phyloP scores from a whole-genome alignment of 2,329 filamentous ascomycete genomes.

The Cytospora piceicola region DNA sequence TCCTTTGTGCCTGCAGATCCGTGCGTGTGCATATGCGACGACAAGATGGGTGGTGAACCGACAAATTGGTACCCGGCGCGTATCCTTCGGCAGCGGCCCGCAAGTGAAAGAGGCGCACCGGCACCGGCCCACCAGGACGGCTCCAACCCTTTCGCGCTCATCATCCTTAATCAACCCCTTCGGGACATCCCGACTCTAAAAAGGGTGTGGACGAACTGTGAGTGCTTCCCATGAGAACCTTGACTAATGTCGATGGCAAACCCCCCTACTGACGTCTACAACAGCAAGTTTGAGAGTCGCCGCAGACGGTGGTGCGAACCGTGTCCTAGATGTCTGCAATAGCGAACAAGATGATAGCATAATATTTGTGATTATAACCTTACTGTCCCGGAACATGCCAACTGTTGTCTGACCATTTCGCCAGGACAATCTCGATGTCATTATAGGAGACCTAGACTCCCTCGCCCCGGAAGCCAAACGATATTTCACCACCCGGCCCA shows the following conservation, averaged over 20 bases:
- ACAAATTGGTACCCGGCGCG: constrained; percentile 35
- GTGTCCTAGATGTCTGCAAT: constrained; percentile 55
- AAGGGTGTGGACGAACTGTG: constrained; percentile 55
- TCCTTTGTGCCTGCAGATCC: constrained; percentile 10
- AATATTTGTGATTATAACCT: constrained; percentile 42
- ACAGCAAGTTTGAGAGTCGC: constrained; percentile 72
- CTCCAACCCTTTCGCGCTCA: constrained; percentile 44
- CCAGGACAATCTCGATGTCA: constrained; percentile 66
- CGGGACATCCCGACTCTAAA: constrained; percentile 51
- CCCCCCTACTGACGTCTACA: constrained; percentile 16
- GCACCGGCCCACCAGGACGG: not conserved
- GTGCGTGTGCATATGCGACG: constrained; percentile 14
- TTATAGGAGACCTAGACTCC: constrained; percentile 93
- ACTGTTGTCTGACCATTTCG: not conserved
- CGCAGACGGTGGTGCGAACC: constrained; percentile 90
- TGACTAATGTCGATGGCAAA: no score
- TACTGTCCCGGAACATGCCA: not conserved
- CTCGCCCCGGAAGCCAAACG: constrained; percentile 62
- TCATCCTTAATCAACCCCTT: constrained; percentile 58
- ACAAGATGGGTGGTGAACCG: constrained; percentile 13
- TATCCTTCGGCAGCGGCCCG: constrained; percentile 29
- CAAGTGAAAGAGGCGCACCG: not conserved
- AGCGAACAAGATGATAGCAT: constrained; percentile 24
- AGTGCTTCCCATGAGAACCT: constrained; percentile 27
- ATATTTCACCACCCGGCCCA: constrained; percentile 63